phyloP scores from a whole-genome alignment of 1,284 basidiomycete genomes.

The Melanopsichium pennsylvanicum region DNA sequence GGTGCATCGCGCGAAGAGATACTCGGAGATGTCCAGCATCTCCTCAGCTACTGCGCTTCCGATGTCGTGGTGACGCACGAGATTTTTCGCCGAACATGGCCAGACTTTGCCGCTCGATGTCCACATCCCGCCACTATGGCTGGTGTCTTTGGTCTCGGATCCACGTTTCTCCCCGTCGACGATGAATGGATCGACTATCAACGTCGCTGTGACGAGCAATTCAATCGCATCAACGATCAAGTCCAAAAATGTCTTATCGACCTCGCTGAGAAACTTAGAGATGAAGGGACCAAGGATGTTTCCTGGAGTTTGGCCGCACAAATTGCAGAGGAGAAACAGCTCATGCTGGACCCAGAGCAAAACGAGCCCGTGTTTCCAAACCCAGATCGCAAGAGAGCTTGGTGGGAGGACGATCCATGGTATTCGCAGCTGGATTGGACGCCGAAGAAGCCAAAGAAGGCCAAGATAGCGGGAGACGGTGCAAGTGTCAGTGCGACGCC shows the following conservation, averaged over 20 bases:
- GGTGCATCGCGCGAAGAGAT: slow-evolving; percentile 74
- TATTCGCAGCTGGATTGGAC: slow-evolving; percentile 93
- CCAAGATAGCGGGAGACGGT: slow-evolving; percentile 5
- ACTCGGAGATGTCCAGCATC: slow-evolving; percentile 74
- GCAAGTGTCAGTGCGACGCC: slow-evolving; percentile 1
- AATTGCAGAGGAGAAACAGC: slow-evolving; percentile 48
- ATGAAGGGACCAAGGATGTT: slow-evolving; percentile 41
- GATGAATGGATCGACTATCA: slow-evolving; percentile 87
- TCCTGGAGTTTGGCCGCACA: slow-evolving; percentile 54
- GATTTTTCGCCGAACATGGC: slow-evolving; percentile 82
- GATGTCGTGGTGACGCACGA: slow-evolving; percentile 87
- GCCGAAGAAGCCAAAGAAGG: slow-evolving; percentile 78
- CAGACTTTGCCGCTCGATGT: slow-evolving; percentile 82
- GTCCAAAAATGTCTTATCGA: slow-evolving; percentile 76
- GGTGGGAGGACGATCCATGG: slow-evolving; percentile 84
- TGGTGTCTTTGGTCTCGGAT: slow-evolving; percentile 90
- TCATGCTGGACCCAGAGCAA: slow-evolving; percentile 15
- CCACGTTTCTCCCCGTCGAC: slow-evolving; percentile 88
- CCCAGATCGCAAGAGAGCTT: slow-evolving; percentile 28
- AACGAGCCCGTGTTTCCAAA: slow-evolving; percentile 34
- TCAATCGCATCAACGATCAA: slow-evolving; percentile 77
- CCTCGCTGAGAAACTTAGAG: slow-evolving; percentile 73
- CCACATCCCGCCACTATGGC: slow-evolving; percentile 93
- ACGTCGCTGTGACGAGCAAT: slow-evolving; percentile 78
- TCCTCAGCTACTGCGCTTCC: slow-evolving; percentile 85